These are phyloP conservation scores for Stemphylium beticola DNA, from an alignment of 2,329 filamentous ascomycete genomes.

Conservation along the genomic window DNA sequence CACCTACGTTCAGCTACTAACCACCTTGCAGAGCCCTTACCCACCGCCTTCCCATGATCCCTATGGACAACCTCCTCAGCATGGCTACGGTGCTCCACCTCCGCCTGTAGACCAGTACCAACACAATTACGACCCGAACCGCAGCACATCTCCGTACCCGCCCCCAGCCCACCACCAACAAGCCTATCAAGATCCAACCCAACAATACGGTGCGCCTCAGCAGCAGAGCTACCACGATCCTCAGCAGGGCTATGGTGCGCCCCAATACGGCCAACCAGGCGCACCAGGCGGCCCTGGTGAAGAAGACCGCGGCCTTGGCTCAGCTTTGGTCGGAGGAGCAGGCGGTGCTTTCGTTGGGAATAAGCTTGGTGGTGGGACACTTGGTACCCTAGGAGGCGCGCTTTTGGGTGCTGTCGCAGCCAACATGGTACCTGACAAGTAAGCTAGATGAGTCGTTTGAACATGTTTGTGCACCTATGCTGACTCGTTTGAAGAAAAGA, in stretches of 20 bases:
- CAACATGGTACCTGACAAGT: slow-evolving; percentile 57
- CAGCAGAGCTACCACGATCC: slow-evolving; percentile 16
- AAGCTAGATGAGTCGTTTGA: slow-evolving; percentile 11
- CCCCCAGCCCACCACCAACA: slow-evolving; percentile 36
- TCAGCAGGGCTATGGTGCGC: slow-evolving; percentile 34
- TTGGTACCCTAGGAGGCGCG: slow-evolving; percentile 60
- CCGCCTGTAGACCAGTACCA: slow-evolving; percentile 35
- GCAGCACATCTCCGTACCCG: slow-evolving; percentile 46
- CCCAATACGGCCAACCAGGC: slow-evolving; percentile 50
- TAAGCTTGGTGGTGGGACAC: slow-evolving; percentile 59
- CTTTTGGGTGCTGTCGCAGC: slow-evolving; percentile 63
- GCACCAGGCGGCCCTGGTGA: slow-evolving; percentile 43
- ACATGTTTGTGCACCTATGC: not conserved
- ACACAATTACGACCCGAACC: slow-evolving; percentile 45
- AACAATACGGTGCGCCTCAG: slow-evolving; percentile 29
- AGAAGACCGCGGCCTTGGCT: slow-evolving; percentile 64
- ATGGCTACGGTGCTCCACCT: slow-evolving; percentile 39
- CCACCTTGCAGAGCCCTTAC: slow-evolving; percentile 32
- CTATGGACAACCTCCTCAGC: slow-evolving; percentile 32
- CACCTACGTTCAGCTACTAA: slow-evolving; percentile 18
- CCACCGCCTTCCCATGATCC: slow-evolving; percentile 36
- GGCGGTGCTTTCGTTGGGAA: slow-evolving; percentile 63
- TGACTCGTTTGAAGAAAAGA: slow-evolving; percentile 27
- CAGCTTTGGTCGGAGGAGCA: slow-evolving; percentile 60
- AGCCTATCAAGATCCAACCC: slow-evolving; percentile 25